Evolutionary conservation across 768 basidiomycete species (phyloP).

Genomic region (Tulasnella sp.): DNA sequence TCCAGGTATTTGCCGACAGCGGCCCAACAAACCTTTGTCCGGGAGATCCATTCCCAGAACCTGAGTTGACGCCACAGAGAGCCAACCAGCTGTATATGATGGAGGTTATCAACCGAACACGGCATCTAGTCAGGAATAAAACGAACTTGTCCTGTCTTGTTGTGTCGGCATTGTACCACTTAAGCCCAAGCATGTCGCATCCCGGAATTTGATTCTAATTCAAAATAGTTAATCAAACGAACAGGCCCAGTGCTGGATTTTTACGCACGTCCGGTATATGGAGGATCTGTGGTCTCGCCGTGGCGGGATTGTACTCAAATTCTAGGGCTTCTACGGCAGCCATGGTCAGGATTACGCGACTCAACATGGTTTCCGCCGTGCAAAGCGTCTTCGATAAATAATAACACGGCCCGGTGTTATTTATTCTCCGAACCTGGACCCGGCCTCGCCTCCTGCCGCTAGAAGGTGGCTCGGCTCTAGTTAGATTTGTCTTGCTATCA

Average conservation of each 20-base stretch:
- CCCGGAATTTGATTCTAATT: neutral
- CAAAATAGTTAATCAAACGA: neutral
- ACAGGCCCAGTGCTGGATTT: too few species aligned
- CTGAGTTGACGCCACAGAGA: too few species aligned
- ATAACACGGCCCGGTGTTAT: neutral
- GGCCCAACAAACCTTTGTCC: too few species aligned
- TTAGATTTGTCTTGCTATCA: too few species aligned
- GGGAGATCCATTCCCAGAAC: too few species aligned
- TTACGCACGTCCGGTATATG: neutral
- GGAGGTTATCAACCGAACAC: too few species aligned
- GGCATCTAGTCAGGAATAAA: neutral
- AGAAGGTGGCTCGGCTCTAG: too few species aligned
- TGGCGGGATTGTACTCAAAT: neutral
- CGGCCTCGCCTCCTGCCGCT: too few species aligned
- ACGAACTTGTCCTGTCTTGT: neutral
- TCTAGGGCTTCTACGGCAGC: neutral
- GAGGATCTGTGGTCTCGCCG: neutral
- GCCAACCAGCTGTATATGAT: too few species aligned
- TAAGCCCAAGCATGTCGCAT: neutral
- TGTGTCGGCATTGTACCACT: neutral
- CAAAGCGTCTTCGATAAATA: neutral
- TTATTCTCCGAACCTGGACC: neutral
- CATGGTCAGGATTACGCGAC: neutral
- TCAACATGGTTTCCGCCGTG: too few species aligned
- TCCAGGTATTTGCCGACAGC: too few species aligned